Percentiles rank a stretch among this genome's conserved stretches.
These are phyloP conservation scores for Ascochyta viciae-villosae DNA, from an alignment of 2,329 filamentous ascomycete species.

Conservation along the genomic window DNA sequence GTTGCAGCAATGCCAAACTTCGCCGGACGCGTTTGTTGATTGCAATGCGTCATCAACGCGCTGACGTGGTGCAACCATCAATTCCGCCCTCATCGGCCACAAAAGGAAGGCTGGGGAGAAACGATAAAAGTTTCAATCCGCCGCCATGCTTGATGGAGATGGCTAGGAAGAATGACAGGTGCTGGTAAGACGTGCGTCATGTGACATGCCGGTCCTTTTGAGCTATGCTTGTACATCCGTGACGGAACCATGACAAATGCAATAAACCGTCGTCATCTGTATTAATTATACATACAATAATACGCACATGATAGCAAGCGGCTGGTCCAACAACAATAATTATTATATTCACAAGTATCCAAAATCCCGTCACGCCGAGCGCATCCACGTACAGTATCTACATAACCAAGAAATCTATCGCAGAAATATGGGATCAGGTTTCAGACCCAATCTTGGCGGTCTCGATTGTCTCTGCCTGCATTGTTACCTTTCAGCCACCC, in stretches of 20 bases:
- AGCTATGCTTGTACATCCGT: not conserved
- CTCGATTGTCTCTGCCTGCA: slow-evolving; percentile 36
- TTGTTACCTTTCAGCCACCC: slow-evolving; percentile 45
- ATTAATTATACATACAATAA: not conserved
- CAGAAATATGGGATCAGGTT: not conserved
- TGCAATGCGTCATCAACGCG: slow-evolving; percentile 18
- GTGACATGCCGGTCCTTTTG: slow-evolving; percentile 3
- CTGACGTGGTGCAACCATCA: slow-evolving; percentile 18
- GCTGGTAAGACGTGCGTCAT: not conserved
- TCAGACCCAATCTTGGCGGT: slow-evolving; percentile 39
- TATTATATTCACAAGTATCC: not conserved
- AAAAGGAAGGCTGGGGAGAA: not conserved
- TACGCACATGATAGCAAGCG: not conserved
- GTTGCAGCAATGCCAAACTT: slow-evolving; percentile 12
- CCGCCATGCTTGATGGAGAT: not conserved
- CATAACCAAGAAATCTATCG: not conserved
- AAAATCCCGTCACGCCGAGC: not conserved
- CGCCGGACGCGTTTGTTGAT: slow-evolving; percentile 21
- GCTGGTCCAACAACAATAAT: not conserved
- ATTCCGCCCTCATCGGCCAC: not conserved
- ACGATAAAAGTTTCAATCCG: not conserved
- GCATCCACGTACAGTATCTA: not conserved
- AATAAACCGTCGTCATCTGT: not conserved
- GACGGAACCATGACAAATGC: not conserved
- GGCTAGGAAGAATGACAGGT: not conserved